Evolutionary conservation across 768 basidiomycete species (phyloP).

Genomic region (Podaxis pistillaris): DNA sequence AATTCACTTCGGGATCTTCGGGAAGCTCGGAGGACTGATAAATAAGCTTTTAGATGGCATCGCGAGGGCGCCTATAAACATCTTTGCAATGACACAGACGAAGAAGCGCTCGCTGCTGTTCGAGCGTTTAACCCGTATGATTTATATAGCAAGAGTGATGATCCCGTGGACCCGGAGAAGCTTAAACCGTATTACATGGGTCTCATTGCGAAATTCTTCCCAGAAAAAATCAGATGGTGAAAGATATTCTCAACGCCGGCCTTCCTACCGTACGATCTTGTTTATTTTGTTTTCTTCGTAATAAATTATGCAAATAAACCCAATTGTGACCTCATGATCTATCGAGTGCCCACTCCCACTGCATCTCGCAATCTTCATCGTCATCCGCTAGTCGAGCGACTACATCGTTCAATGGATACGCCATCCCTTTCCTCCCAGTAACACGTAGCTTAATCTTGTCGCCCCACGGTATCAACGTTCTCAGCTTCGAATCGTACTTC

Average conservation of each 20-base stretch:
- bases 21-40: not conserved
- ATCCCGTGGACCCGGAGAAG: conserved; percentile 55
- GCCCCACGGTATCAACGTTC: not conserved
- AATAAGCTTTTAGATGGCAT: conserved; percentile 54
- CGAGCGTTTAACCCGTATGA: conserved; percentile 93
- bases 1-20: not conserved
- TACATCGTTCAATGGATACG: not conserved
- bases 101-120: conserved; percentile 65
- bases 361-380: too few relatives aligned
- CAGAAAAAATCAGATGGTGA: conserved; percentile 77
- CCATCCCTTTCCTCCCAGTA: not conserved
- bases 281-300: not conserved
- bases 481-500: not conserved
- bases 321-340: too few relatives aligned
- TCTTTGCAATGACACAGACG: conserved; percentile 72
- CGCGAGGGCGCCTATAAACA: conserved; percentile 83
- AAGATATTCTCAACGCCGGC: not conserved
- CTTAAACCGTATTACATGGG: conserved; percentile 81
- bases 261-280: not conserved
- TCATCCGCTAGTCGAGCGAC: too few relatives aligned
- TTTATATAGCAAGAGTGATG: conserved; percentile 87
- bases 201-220: conserved; percentile 86
- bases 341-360: too few relatives aligned
- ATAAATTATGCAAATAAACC: too few relatives aligned
- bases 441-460: too few relatives aligned